A percentile compares a stretch with the other conserved stretches of the same genome.
Conservation (phyloP, 1,139 yeast species). For the Pichia kudriavzevii region DNA sequence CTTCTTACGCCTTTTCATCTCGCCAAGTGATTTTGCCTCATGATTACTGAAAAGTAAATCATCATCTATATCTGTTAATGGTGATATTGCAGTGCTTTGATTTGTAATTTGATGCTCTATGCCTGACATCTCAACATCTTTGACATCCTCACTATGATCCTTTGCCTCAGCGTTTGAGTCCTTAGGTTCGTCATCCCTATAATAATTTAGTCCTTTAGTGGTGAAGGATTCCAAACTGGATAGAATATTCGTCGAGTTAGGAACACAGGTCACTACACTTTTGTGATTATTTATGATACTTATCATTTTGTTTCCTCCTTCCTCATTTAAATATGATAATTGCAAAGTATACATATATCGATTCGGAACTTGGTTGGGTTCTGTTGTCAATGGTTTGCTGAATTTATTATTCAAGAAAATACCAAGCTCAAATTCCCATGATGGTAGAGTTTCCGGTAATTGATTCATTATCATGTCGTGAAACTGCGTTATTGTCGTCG, state of each 20-base stretch:
- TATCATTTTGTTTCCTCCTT: constrained; percentile 33
- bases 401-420: constrained; percentile 56
- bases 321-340: constrained; percentile 44
- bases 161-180: not conserved
- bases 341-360: constrained; percentile 50
- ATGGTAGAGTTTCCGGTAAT: constrained; percentile 49
- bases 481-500: constrained; percentile 56
- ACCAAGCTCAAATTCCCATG: constrained; percentile 60
- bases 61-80: constrained; percentile 8
- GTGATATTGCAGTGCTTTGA: not conserved
- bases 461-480: constrained; percentile 63
- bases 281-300: constrained; percentile 44
- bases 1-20: constrained; percentile 13
- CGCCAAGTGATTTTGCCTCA: constrained; percentile 11
- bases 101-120: not conserved
- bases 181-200: constrained; percentile 2
- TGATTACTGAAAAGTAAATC: constrained; percentile 8
- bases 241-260: constrained; percentile 17
- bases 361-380: constrained; percentile 34
- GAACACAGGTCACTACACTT: constrained; percentile 38
- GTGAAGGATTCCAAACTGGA: constrained; percentile 11
- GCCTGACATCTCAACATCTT: constrained; percentile 7
- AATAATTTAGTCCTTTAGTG: constrained; percentile 7
- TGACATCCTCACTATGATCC: not conserved
- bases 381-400: constrained; percentile 38